Percentiles rank a stretch among this genome's conserved stretches.
Conservation (phyloP, 139 green algal species). For the Limnomonas spitsbergensis region DNA sequence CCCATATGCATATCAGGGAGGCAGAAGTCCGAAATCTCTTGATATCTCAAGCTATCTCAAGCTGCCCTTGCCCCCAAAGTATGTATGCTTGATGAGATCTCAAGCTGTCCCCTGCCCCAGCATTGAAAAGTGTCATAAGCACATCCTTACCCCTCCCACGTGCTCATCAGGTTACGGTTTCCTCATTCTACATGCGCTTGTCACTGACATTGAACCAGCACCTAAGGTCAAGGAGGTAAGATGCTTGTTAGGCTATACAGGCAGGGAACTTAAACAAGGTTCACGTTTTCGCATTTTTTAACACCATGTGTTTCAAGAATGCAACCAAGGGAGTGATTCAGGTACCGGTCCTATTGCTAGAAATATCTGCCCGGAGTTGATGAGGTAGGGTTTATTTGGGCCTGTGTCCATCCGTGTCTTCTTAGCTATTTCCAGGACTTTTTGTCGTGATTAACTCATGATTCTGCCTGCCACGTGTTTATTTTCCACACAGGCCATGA, state of each 20-base stretch:
- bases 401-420: not conserved
- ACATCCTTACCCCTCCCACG: too few species aligned
- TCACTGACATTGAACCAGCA: conserved; percentile 80
- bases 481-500: conserved; percentile 54
- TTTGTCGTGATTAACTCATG: too few species aligned
- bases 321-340: not conserved
- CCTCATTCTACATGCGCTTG: conserved; percentile 73
- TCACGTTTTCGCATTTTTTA: not conserved
- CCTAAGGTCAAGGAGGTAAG: conserved; percentile 41
- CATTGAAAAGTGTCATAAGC: too few species aligned
- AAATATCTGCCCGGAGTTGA: not conserved
- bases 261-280: too few species aligned
- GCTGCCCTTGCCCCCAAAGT: too few species aligned
- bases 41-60: too few species aligned
- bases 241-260: not conserved
- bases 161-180: conserved; percentile 86
- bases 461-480: not conserved
- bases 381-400: not conserved
- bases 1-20: too few species aligned
- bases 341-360: not conserved
- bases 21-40: too few species aligned
- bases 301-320: not conserved
- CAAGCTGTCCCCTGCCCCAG: too few species aligned
- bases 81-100: too few species aligned
- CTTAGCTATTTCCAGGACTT: not conserved